Conservation (phyloP, 225 moss, liverwort and hornwort species). For the Asterella californica region DNA sequence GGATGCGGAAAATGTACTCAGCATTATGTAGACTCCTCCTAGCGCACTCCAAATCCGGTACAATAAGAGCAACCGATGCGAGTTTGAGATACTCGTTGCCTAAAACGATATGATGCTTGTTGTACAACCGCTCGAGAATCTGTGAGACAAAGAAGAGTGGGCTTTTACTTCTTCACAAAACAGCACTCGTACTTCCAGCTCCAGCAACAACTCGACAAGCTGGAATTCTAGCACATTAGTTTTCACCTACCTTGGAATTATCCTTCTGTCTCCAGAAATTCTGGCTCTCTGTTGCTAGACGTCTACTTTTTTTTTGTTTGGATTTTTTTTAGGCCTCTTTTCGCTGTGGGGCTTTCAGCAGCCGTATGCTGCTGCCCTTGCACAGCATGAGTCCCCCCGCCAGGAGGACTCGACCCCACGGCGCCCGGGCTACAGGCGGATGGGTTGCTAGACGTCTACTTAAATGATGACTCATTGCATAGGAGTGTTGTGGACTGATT, state of each 20-base stretch:
- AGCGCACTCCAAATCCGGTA: conserved; percentile 39
- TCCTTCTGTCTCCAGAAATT: not conserved
- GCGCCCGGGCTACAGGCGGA: too few relatives aligned
- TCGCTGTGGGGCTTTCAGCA: too few relatives aligned
- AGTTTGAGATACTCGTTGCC: conserved; percentile 80
- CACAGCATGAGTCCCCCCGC: too few relatives aligned
- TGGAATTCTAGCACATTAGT: not conserved
- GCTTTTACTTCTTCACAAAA: not conserved
- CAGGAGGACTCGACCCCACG: too few relatives aligned
- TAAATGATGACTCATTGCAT: too few relatives aligned
- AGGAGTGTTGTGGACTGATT: too few relatives aligned
- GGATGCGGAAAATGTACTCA: conserved; percentile 54
- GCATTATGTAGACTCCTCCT: conserved; percentile 41
- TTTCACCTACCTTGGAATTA: not conserved
- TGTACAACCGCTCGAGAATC: conserved; percentile 73
- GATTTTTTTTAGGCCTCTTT: too few relatives aligned
- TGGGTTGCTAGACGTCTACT: too few relatives aligned
- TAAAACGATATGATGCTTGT: conserved; percentile 65
- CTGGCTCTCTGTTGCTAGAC: too few relatives aligned
- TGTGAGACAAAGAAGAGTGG: conserved; percentile 27
- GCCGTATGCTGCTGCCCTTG: too few relatives aligned
- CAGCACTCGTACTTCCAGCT: not conserved
- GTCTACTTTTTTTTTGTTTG: too few relatives aligned
- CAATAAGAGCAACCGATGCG: conserved; percentile 61
- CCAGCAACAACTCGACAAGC: not conserved